These are phyloP conservation scores for Verbena officinalis DNA, from an alignment of 257 asterid species.

Conservation along the genomic window DNA sequence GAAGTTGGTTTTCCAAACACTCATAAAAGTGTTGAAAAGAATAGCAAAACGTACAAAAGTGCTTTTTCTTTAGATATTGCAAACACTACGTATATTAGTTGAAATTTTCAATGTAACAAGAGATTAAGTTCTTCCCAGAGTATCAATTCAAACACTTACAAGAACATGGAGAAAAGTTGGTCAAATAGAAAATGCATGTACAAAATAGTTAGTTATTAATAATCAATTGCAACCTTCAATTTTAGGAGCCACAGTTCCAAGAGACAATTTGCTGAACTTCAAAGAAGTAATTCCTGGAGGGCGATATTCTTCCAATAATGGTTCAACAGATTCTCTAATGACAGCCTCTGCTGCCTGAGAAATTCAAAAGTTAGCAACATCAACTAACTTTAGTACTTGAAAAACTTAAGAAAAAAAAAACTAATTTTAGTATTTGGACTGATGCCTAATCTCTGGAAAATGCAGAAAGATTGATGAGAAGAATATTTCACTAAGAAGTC, in stretches of 20 bases:
- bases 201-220: background rate
- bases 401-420: constrained; percentile 10
- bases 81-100: no score
- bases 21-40: no score
- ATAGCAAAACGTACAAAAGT: no score
- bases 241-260: constrained; percentile 98
- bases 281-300: constrained; percentile 85
- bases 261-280: constrained; percentile 90
- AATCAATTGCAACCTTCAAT: constrained; percentile 71
- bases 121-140: constrained; percentile 7
- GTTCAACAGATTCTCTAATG: constrained; percentile 93
- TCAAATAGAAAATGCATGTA: constrained; percentile 16
- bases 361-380: constrained; percentile 23
- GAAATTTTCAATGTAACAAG: no score
- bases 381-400: constrained; percentile 23
- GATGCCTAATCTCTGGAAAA: no score
- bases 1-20: no score
- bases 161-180: background rate
- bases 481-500: background rate
- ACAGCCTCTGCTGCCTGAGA: constrained; percentile 96
- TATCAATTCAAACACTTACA: constrained; percentile 11
- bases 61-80: no score
- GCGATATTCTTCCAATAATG: constrained; percentile 92
- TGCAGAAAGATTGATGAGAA: constrained; percentile 13
- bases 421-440: no score